Base-by-base conservation (phyloP, 345 rosid genomes). In the Pugionium cornutum region DNA sequence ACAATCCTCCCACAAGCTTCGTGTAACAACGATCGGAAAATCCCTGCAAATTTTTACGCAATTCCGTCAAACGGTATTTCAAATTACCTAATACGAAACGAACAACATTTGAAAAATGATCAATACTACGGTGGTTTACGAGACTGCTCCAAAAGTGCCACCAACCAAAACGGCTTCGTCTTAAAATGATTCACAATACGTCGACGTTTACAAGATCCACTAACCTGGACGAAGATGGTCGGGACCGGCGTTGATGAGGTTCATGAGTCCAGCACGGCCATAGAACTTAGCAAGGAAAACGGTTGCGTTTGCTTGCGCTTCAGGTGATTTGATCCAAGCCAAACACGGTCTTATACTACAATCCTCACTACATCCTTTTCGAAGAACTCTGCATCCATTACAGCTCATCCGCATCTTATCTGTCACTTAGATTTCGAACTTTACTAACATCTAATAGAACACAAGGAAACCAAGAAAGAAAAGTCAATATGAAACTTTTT, bases 1-100 rank as follows among this genome's bases (percentile, higher is more conserved):
- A 94, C 97, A 18, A 94, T 86, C 78, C 99, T 78, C 5, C 99
- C 99, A 45, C 99, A 94, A 4, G 99, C 99, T 81, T 94, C 99
- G 48, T 88, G 90, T 26, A 94, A 69, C 83, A 94, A 82, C 7
- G 99, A 94, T 81, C 97, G 77, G 67, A 94, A 94, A 67, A 94
- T 85, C 9, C 89, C 97, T 94, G 88, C 9, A 66, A n/a, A 33
- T 10, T 11, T 56, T 2, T n/a, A 37, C 8, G 3, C 33, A 9
- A 31, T 11, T 3, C 18, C n/a, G 10, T 47, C 3, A 25, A 37
- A 3, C 18, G 18, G 18, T 18, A 18, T 18, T 18, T 10, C 27
- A 46, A 57, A 27, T 45, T 10, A 62, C 34, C 28, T 5, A 58
- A 26, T 3, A 26, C 11, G n/a, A 27, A 65, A 65, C 41, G 68